Base-by-base conservation (phyloP, 768 basidiomycete genomes). In the Dictyophora rubrovolvata region DNA sequence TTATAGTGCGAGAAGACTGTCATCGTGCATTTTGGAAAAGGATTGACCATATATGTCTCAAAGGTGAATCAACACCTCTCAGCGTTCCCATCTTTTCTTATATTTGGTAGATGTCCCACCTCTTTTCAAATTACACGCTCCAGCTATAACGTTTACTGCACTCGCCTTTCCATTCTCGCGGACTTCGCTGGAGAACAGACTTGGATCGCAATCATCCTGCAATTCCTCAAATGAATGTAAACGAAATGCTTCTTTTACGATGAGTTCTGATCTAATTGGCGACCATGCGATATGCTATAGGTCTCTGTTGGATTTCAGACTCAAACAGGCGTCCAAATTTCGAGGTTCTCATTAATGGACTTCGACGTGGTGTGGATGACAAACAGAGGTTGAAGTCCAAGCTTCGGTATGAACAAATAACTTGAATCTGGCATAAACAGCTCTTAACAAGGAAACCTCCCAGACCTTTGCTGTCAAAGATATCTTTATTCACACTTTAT, bases 291-390 rank as follows among this genome's bases (percentile, higher is more conserved):
- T 53, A 18, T 48, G 1, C 28, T 23, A 33, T 54, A 90, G 89
- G 87, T 0, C 69, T 92, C 10, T 87, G 81, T 56, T 93, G 85
- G 84, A 71, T 81, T 1, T 78, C 83, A 14, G 82, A 82, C 52
- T 73, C 76, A 0, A 56, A 65, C 1, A n/a, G 10, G n/a, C 42
- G 42, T 42, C 62, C 64, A n/a, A 61, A 72, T 5, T 67, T 71
- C 28, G 88, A 94, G 66, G 77, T 89, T 20, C 66, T 92, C 50
- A 87, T 88, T 63, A 89, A 88, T 61, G 90, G 91, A 1, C 72
- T 84, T n/a, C 85, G 80, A 65, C 83, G 90, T 49, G 90, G 90
- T 1, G 82, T 87, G 1, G 73, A 87, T 11, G 80, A 85, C 0
- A 90, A 87, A 66, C 81, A 88, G 64, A 77, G 86, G 22, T 74